Evolutionary conservation across 108 stramenopile species (phyloP).

Genomic region (Fragilariopsis cylindrus): DNA sequence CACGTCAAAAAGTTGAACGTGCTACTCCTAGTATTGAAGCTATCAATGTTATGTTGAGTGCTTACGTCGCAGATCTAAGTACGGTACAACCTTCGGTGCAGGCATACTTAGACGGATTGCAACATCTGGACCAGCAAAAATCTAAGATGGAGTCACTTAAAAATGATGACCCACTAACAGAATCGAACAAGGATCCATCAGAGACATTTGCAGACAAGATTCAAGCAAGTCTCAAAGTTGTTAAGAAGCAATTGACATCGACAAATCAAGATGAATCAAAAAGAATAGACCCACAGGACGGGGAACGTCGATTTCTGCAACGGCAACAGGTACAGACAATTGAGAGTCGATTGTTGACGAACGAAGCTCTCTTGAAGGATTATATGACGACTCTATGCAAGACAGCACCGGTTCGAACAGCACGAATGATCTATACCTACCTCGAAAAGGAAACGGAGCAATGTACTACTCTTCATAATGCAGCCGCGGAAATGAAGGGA

Average conservation of each 20-base stretch:
- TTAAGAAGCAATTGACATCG: slow-evolving; percentile 31
- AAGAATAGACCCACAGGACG: background rate
- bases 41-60: slow-evolving; percentile 54
- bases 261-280: background rate
- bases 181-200: slow-evolving; percentile 17
- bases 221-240: slow-evolving; percentile 26
- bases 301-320: slow-evolving; percentile 9
- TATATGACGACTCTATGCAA: slow-evolving; percentile 61
- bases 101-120: slow-evolving; percentile 55
- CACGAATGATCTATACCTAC: slow-evolving; percentile 78
- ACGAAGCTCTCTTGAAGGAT: slow-evolving; percentile 57
- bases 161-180: background rate
- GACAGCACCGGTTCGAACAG: slow-evolving; percentile 58
- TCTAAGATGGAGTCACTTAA: background rate
- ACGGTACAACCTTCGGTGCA: slow-evolving; percentile 68
- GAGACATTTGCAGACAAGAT: slow-evolving; percentile 23
- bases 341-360: slow-evolving; percentile 43
- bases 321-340: slow-evolving; percentile 24
- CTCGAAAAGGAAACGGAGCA: slow-evolving; percentile 67
- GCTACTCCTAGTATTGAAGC: slow-evolving; percentile 46
- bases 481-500: slow-evolving; percentile 54
- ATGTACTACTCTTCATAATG: slow-evolving; percentile 49
- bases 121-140: slow-evolving; percentile 3
- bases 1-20: slow-evolving; percentile 69
- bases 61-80: slow-evolving; percentile 76